Evolutionary conservation across 768 basidiomycete species (phyloP).

Genomic region (Boletus rubroflammeus): DNA sequence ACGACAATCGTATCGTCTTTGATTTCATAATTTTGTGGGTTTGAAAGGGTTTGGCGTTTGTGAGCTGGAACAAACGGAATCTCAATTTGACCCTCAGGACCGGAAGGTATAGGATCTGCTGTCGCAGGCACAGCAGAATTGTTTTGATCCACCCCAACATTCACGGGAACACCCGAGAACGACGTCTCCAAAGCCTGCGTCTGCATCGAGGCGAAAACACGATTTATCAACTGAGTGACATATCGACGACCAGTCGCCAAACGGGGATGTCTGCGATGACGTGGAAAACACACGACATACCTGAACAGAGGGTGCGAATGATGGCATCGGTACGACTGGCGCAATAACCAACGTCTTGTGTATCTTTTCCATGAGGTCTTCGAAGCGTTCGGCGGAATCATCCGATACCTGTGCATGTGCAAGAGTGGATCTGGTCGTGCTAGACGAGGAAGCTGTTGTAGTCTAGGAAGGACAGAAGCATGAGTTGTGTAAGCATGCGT

Average conservation of each 20-base stretch:
- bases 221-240: constrained; percentile 1
- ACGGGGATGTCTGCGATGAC: background rate
- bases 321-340: constrained; percentile 44
- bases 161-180: background rate
- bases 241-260: background rate
- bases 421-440: constrained; percentile 10
- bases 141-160: background rate
- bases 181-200: constrained; percentile 3
- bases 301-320: constrained; percentile 1
- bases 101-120: constrained; percentile 21
- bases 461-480: constrained; percentile 10
- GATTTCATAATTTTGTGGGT: constrained; percentile 12
- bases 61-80: constrained; percentile 74
- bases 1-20: constrained; percentile 67
- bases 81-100: constrained; percentile 53
- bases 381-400: constrained; percentile 36
- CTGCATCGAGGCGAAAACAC: constrained; percentile 6
- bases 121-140: background rate
- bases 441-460: background rate
- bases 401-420: constrained; percentile 1
- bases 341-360: constrained; percentile 61
- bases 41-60: constrained; percentile 40
- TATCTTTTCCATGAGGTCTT: constrained; percentile 59
- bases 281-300: constrained; percentile 13
- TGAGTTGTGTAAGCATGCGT: constrained; percentile 12